Evolutionary conservation across 1,284 basidiomycete genomes (phyloP), one percentile per base, ranked within the genome.

Genomic region (Apiotrichum veenhuisii): DNA sequence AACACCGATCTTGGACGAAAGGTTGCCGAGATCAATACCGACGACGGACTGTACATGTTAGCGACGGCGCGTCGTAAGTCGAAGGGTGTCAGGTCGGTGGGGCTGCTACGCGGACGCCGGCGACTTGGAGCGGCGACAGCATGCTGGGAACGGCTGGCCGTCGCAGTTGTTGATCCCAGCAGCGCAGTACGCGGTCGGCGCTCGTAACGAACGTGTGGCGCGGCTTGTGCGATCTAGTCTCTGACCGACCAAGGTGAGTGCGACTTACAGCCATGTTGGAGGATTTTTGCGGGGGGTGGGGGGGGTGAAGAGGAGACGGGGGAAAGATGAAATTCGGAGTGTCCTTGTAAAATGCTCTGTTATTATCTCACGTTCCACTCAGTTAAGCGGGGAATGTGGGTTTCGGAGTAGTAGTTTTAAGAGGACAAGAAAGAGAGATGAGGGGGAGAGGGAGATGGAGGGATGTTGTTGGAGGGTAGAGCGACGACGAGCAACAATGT

Each of bases 1-100:
- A 65, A 94, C 90, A 81, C 91, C 91, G 76, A 95, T 91, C 88
- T 92, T 91, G 79, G 87, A 89, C 76, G 87, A 85, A 33, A 92
- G 82, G 61, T 89, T 85, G 73, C 91, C 91, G 75, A 94, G 84
- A 82, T 95, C 91, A 69, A 94, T 84, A 74, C 91, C 91, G 70
- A 95, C 91, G 79, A 94, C 91, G 74, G 68, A 70, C 76, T 76
- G 64, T 26, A n/a, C 34, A 25, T 30, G 54, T 59, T 20, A 55
- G 54, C 41, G 22, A 27, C 40, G 26, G 38, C n/a, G 22, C 12
- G 2, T 37, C 33, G 34, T 14, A 5, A 14, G 9, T 4, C 15
- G 5, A 25, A 5, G 44, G 20, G 17, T 14, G 8, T 11, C 3
- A 37, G 15, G n/a, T 9, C 11, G 40, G 18, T 10, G n/a, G n/a